Evolutionary conservation across 768 basidiomycete species (phyloP), one percentile per base, ranked within the genome.

Genomic region (Mycena albidolilacea): DNA sequence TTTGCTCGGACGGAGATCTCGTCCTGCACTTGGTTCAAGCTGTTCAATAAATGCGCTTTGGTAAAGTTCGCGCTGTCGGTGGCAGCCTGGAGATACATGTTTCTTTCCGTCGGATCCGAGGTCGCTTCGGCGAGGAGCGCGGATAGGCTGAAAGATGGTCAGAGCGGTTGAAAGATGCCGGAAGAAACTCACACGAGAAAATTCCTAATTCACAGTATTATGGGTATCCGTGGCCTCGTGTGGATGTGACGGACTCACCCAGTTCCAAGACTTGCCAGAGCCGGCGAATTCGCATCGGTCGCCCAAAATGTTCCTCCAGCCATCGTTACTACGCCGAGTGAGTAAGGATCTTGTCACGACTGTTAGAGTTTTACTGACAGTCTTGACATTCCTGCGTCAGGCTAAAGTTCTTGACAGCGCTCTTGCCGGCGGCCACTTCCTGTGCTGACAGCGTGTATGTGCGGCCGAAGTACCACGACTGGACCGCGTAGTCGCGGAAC

Each of bases 401-500:
- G 41, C 10, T 43, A 5, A 43, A 43, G 14, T 43, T 43, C 6
- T 43, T 43, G 41, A 43, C 14, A 5, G 8, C 41, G 14, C 10
- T 43, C 41, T 7, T 43, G 41, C 41, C 41, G 10, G 14, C 6
- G 14, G 41, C 41, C 10, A 43, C 41, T 7, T 43, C 10, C 14
- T 43, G 41, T 9, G 41, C 10, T 6, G 41, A 10, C 4, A 74
- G 35, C 12, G 69, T 66, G 63, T 54, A 71, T 35, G 43, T 12
- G 5, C 62, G 54, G 10, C 69, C 69, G 35, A 68, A 71, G 14
- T 19, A 44, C 73, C 73, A 74, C 38, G 54, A 61, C 35, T 70
- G 46, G 6, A 57, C 23, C 11, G 73, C 69, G 43, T 69, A 74
- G 6, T 58, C 17, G 11, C 66, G 64, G 41, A 59, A 74, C 5